Conservation (phyloP, 768 basidiomycete genomes). For the Cystofilobasidium macerans region DNA sequence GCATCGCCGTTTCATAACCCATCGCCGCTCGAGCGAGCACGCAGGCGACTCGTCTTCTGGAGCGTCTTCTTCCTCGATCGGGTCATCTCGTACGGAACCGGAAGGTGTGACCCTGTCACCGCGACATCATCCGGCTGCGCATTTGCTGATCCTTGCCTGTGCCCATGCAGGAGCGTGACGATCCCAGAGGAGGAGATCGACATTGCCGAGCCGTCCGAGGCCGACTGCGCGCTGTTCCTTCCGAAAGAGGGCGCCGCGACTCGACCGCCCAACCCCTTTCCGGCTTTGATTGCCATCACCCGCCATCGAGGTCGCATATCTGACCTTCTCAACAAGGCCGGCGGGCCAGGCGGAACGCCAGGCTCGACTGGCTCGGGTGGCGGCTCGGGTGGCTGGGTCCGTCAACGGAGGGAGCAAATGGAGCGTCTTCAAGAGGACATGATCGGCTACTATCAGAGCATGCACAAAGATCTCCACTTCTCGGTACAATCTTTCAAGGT, state of each 20-base stretch:
- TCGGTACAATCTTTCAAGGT: conserved; percentile 20
- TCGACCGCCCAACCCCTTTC: conserved; percentile 3
- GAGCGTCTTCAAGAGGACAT: conserved; percentile 21
- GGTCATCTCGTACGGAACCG: conserved; percentile 18
- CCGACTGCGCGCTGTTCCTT: conserved; percentile 18
- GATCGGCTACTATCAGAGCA: conserved; percentile 19
- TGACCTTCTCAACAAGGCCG: conserved; percentile 7
- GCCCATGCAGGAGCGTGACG: background rate
- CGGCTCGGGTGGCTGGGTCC: background rate
- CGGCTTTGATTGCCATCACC: conserved; percentile 15
- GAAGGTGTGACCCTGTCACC: background rate
- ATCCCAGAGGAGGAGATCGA: conserved; percentile 24
- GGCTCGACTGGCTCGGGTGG: background rate
- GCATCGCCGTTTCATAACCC: conserved; percentile 3
- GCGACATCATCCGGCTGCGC: background rate
- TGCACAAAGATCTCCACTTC: conserved; percentile 21
- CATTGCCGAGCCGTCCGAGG: conserved; percentile 11
- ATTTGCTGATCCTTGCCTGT: background rate
- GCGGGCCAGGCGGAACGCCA: background rate
- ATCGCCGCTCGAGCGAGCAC: conserved; percentile 14
- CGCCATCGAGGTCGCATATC: conserved; percentile 16
- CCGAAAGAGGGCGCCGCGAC: background rate
- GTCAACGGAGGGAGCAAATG: conserved; percentile 10
- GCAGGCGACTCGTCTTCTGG: conserved; percentile 20
- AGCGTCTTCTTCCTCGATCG: conserved; percentile 25